A percentile compares a stretch with the other conserved stretches of the same genome.
Conservation (phyloP, 176 grass and related monocot genomes). For the Ampelocalamus luodianensis region DNA sequence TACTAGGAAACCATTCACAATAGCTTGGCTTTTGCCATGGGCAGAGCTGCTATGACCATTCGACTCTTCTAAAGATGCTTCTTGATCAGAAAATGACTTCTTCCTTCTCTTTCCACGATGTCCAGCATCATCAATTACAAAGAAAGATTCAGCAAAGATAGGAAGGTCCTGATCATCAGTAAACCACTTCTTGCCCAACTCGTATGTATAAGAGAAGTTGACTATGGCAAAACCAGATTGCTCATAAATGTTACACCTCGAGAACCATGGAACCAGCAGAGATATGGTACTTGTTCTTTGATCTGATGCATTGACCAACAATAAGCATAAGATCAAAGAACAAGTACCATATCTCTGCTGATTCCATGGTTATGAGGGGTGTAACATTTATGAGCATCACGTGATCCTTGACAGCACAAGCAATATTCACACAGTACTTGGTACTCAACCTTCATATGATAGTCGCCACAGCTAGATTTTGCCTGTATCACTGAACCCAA, state of each 20-base stretch:
- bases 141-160: constrained; percentile 75
- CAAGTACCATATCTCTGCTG: no score
- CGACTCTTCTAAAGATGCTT: constrained; percentile 68
- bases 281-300: no score
- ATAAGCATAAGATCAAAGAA: no score
- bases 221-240: constrained; percentile 81
- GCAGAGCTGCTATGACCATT: constrained; percentile 50
- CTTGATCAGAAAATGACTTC: constrained; percentile 94
- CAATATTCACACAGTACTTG: no score
- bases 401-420: no score
- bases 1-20: constrained; percentile 36
- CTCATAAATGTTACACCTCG: constrained; percentile 32
- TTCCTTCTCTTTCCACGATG: constrained; percentile 71
- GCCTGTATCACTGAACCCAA: no score
- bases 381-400: no score
- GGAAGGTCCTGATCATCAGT: constrained; percentile 66
- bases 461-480: no score
- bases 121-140: constrained; percentile 78
- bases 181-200: constrained; percentile 80
- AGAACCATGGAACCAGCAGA: constrained; percentile 1
- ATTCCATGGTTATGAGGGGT: no score
- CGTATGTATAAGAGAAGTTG: constrained; percentile 81
- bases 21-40: constrained; percentile 43
- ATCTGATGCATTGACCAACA: no score
- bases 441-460: no score